phyloP scores from a whole-genome alignment of 2,329 filamentous ascomycete genomes.

The Pseudocercospora fijiensis region DNA sequence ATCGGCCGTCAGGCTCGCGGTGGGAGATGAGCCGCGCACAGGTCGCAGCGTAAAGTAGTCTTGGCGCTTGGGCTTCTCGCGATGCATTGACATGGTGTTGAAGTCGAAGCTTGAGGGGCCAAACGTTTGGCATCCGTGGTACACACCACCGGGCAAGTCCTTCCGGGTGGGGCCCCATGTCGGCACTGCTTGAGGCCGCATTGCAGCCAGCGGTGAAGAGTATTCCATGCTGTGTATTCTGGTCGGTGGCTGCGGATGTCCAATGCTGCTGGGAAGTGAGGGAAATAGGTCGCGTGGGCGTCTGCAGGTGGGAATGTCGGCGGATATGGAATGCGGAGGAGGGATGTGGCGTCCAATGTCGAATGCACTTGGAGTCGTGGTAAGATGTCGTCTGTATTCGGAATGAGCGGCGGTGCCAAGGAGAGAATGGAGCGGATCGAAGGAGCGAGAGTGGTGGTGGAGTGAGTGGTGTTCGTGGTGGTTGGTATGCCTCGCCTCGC shows the following conservation, averaged over 20 bases:
- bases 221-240: conserved; percentile 67
- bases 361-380: too few relatives aligned
- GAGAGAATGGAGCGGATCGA: conserved; percentile 9
- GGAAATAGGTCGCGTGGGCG: conserved; percentile 2
- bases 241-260: conserved; percentile 17
- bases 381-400: conserved; percentile 7
- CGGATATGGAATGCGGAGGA: conserved; percentile 11
- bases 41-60: conserved; percentile 84
- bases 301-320: conserved; percentile 6
- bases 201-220: conserved; percentile 88
- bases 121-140: conserved; percentile 55
- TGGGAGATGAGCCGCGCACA: conserved; percentile 79
- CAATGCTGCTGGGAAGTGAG: conserved; percentile 13
- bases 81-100: conserved; percentile 69
- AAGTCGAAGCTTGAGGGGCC: conserved; percentile 72
- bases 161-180: conserved; percentile 60
- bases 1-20: conserved; percentile 86
- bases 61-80: conserved; percentile 63
- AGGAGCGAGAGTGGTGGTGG: neutral
- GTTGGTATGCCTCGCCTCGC: neutral
- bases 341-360: conserved; percentile 12
- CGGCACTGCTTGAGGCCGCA: conserved; percentile 71
- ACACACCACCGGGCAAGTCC: conserved; percentile 56
- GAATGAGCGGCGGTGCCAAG: neutral
- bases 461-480: neutral